Evolutionary conservation across 2,329 filamentous ascomycete species (phyloP).

Genomic region (Aureobasidium sp.): DNA sequence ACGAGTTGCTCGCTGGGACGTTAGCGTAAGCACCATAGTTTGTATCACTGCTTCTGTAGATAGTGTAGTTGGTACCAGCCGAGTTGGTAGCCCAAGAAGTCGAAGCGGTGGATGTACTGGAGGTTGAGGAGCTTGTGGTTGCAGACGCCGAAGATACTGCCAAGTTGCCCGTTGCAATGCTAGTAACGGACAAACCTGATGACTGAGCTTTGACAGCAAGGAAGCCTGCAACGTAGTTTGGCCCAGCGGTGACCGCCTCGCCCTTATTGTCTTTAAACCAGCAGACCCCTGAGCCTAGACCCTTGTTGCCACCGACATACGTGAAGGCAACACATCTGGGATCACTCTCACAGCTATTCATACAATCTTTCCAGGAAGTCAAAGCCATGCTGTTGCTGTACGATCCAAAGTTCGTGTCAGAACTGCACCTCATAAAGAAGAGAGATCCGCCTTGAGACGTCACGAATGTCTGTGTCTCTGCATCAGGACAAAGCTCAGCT

Average conservation of each 20-base stretch:
- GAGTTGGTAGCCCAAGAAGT: neutral
- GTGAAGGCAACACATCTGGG: slow-evolving; percentile 14
- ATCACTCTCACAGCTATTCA: slow-evolving; percentile 12
- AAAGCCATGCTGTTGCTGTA: slow-evolving; percentile 12
- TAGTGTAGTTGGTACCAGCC: slow-evolving; percentile 5
- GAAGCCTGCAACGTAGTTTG: slow-evolving; percentile 13
- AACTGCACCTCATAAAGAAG: slow-evolving; percentile 13
- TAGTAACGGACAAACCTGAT: neutral
- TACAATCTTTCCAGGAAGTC: slow-evolving; percentile 13
- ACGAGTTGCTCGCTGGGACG: slow-evolving; percentile 3
- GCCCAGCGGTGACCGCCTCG: neutral
- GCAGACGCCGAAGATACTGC: neutral
- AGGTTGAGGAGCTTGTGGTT: neutral
- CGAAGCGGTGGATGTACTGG: slow-evolving; percentile 3
- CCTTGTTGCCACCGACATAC: slow-evolving; percentile 12
- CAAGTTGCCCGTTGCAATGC: neutral
- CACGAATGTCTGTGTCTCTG: slow-evolving; percentile 9
- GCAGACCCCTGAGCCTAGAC: slow-evolving; percentile 9
- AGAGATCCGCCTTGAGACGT: slow-evolving; percentile 1
- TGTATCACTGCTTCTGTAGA: slow-evolving; percentile 12
- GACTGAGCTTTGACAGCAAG: neutral
- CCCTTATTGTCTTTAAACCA: slow-evolving; percentile 16
- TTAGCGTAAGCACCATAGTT: slow-evolving; percentile 11
- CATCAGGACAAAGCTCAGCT: slow-evolving; percentile 7
- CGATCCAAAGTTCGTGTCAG: slow-evolving; percentile 13